Percentiles rank a stretch among this genome's conserved stretches.
phyloP scores from a whole-genome alignment of 169 alveolate genomes.

The Plasmodium chabaudi region DNA sequence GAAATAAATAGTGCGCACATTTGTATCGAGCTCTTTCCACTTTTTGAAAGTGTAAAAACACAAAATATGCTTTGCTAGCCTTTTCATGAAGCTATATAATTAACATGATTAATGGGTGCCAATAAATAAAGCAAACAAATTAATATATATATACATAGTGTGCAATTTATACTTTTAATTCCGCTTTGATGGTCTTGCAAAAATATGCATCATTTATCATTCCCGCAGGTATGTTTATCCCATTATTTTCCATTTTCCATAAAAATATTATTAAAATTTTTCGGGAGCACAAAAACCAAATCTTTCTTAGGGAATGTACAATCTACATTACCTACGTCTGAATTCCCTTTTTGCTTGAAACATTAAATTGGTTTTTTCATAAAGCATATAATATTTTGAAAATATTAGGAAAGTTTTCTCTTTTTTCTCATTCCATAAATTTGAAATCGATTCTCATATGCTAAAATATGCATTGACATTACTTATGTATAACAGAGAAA shows the following conservation, averaged over 20 bases:
- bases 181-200: slow-evolving; percentile 38
- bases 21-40: background rate
- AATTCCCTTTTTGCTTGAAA: no score
- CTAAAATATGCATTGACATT: no score
- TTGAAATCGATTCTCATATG: no score
- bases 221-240: slow-evolving; percentile 2
- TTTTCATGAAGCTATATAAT: no score
- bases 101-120: background rate
- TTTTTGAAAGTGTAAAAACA: background rate
- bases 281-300: slow-evolving; percentile 5
- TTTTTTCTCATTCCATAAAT: no score
- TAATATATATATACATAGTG: background rate
- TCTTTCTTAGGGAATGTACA: background rate
- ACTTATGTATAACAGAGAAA: no score
- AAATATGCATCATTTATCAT: slow-evolving; percentile 60
- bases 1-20: background rate
- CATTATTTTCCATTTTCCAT: slow-evolving; percentile 20
- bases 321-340: background rate
- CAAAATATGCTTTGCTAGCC: background rate
- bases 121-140: background rate
- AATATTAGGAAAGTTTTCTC: no score
- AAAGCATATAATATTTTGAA: no score
- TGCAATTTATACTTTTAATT: slow-evolving; percentile 34
- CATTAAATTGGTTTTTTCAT: no score
- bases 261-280: background rate